Evolutionary conservation across 192 early-diverging fungal species (phyloP), one percentile per base, ranked within the genome.

Genomic region (Rhizoclosmatium sp.): DNA sequence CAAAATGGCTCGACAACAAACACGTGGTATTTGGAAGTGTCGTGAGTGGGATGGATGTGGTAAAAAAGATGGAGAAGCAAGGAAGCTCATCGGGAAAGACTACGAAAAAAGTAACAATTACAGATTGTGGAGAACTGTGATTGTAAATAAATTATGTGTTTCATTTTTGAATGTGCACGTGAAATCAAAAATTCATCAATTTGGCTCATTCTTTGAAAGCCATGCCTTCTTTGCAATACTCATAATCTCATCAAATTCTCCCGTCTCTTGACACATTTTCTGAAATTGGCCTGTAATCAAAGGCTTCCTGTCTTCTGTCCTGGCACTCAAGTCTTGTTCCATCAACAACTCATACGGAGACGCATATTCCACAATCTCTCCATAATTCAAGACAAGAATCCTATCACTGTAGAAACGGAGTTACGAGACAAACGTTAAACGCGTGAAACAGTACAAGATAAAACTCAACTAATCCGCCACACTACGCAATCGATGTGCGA

Each of bases 1-100:
- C 93, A 60, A 39, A 84, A n/a, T 96, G 94, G 94, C 89, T 96
- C 69, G 95, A 96, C 86, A 87, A 89, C 79, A 95, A 94, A 86
- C 94, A 96, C 86, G 92, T 93, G 47, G 95, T 97, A n/a, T 84
- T 85, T 48, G 82, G 82, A 14, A 62, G 74, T 75, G 84, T 88
- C 16, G 65, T 80, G 76, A 56, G 86, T 16, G 90, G 89, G 44
- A 81, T 91, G 87, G 90, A 94, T 16, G 74, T 95, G 42, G 92
- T 95, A 58, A 65, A 85, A 65, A 75, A 82, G 59, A 85, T 95
- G 69, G 94, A 95, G 82, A 71, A 65, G 49, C 62, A 80, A 44
- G 93, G 93, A 64, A 81, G 82, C 56, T 54, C 68, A 5, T 78
- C 82, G 48, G 94, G 93, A 21, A 60, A 78, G 47, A 82, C 91